phyloP scores from a whole-genome alignment of 306 rosid genomes.

The Citrullus mucosospermus region DNA sequence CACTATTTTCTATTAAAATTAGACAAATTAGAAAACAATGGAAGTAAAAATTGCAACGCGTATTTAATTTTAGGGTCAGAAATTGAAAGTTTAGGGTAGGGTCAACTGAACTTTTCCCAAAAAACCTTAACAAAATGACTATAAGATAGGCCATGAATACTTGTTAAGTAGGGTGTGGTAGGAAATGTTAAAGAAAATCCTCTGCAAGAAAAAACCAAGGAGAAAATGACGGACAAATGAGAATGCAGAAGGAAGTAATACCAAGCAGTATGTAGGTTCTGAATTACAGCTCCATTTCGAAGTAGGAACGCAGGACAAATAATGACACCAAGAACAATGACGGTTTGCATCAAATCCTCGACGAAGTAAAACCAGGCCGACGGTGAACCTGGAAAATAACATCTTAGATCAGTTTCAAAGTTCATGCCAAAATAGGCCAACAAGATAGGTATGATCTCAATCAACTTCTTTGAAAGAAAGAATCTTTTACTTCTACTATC shows the following conservation, averaged over 20 bases:
- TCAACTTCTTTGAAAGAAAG: not conserved
- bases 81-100: no score
- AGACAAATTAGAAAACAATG: no score
- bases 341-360: conserved; percentile 72
- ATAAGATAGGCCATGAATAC: not conserved
- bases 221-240: not conserved
- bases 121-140: not conserved
- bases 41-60: no score
- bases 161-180: not conserved
- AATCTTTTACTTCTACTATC: not conserved
- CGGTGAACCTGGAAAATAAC: conserved; percentile 41
- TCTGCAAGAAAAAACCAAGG: not conserved
- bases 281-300: conserved; percentile 89
- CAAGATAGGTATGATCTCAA: not conserved
- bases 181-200: not conserved
- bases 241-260: conserved; percentile 18
- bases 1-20: no score
- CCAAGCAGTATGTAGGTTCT: conserved; percentile 59
- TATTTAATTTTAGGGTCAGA: no score
- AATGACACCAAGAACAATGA: conserved; percentile 98
- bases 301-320: conserved; percentile 88
- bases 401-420: not conserved
- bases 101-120: no score
- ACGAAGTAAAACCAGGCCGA: conserved; percentile 57
- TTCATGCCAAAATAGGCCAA: not conserved